Evolutionary conservation across 2,329 filamentous ascomycete species (phyloP), one percentile per base, ranked within the genome.

Genomic region (Sarocladiaceae sp.): DNA sequence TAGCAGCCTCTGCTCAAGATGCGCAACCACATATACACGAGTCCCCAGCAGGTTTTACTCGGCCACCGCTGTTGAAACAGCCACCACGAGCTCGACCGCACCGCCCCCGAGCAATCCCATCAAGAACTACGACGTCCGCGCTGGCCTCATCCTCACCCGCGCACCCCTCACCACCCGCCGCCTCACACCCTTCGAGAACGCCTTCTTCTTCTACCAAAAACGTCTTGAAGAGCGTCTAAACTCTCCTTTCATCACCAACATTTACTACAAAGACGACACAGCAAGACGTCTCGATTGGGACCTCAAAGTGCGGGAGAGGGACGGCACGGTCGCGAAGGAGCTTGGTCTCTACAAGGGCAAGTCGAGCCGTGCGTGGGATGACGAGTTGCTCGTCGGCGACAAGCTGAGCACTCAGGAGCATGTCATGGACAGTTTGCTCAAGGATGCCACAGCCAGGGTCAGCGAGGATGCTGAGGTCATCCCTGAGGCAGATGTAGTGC

Each of bases 151-250:
- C 60, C 83, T 99, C 57, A 94, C 91, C 42, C 90, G 94, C 25
- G 83, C 94, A 46, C 94, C 94, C 6, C 76, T 95, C 54, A 78
- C 99, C 62, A 97, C 94, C 23, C 87, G 88, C 59, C 78, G 87
- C 55, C 84, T 93, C 51, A 88, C 88, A 29, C 79, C 89, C 12
- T 97, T 99, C 71, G 94, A 99, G 71, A 88, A 90, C 65, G 80
- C 93, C 57, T 97, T 87, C 73, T 96, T 87, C 77, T 91, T 99
- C 68, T 99, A 99, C 75, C 94, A 99, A 74, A 93, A 93, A 62
- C 90, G 94, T 13, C 80, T 99, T 55, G 96, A 97, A 70, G 94
- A 99, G 77, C 88, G 94, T 39, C 79, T 96, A 50, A 84, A 86
- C 18, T 80, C 94, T 4, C 89, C 92, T 2, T 99, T 97, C 70